Evolutionary conservation across 208 protist genomes (phyloP).

Genomic region (Acanthamoeba royreba): DNA sequence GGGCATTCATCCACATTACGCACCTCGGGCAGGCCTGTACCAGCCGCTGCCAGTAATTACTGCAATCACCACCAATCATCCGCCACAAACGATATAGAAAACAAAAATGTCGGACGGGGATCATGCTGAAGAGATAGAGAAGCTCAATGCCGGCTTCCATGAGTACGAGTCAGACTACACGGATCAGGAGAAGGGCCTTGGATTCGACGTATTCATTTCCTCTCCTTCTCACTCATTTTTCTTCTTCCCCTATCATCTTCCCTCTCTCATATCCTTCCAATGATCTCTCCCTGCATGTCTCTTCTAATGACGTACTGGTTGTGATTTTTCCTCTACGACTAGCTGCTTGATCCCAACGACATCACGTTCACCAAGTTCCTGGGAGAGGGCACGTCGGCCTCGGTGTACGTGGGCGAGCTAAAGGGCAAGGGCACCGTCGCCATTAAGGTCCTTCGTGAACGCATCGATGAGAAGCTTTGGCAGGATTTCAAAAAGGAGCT

Average conservation of each 20-base stretch:
- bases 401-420: slow-evolving; percentile 57
- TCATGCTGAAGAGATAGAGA: no score
- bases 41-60: no score
- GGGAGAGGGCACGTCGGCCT: slow-evolving; percentile 61
- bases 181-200: background rate
- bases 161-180: background rate
- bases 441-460: slow-evolving; percentile 56
- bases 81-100: no score
- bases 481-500: slow-evolving; percentile 67
- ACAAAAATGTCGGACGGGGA: no score
- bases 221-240: background rate
- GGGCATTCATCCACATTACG: no score
- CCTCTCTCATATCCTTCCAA: no score
- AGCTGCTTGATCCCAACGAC: background rate
- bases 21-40: no score
- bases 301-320: no score
- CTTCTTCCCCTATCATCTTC: no score
- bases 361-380: background rate
- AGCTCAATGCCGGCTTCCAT: background rate
- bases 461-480: slow-evolving; percentile 42
- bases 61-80: no score
- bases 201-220: background rate
- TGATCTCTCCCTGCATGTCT: no score
- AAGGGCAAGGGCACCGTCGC: slow-evolving; percentile 60
- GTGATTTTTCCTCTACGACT: background rate